Evolutionary conservation across 139 green algal species (phyloP), one percentile per base, ranked within the genome.

Genomic region (Chlorella vulgaris): DNA sequence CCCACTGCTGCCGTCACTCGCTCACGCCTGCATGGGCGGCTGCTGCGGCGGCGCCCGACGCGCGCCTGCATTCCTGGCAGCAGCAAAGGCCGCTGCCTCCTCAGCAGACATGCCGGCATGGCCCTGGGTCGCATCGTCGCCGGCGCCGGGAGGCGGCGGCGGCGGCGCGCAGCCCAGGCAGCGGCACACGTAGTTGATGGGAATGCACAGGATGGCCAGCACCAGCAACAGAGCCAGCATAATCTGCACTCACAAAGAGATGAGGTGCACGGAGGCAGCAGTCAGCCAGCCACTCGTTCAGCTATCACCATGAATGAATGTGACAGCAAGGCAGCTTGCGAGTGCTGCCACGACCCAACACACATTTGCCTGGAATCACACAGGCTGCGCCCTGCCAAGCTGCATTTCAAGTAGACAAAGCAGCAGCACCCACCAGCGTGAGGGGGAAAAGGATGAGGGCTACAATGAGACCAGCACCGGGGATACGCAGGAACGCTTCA

Each of bases 361-460:
- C n/a, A n/a, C n/a, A n/a, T n/a, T n/a, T n/a, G n/a, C n/a, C n/a
- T n/a, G n/a, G n/a, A n/a, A n/a, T n/a, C n/a, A n/a, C n/a, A n/a
- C 18, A 42, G 29, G 31, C 70, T 35, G 31, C 47, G 33, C 29
- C 29, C 35, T 22, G 36, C 29, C 22, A 15, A 80, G 31, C 26
- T 15, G 55, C 50, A 38, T 5, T 3, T 22, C 22, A 26, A 29
- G 8, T 10, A 10, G 10, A 6, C 31, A 38, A 28, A 33, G 39
- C 36, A 33, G 47, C 24, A 60, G 31, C 36, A 33, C 31, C 4
- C 33, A 82, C 77, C 77, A 82, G 77, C 3, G 51, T 84, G 33
- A 84, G 21, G n/a, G 73, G 61, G 58, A 84, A 78, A 21, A 84
- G 36, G 42, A 84, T 75, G 60, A 84, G 61, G 2, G 63, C 38